Evolutionary conservation across 345 rosid species (phyloP), one percentile per base, ranked within the genome.

Genomic region (Ceriops tagal): DNA sequence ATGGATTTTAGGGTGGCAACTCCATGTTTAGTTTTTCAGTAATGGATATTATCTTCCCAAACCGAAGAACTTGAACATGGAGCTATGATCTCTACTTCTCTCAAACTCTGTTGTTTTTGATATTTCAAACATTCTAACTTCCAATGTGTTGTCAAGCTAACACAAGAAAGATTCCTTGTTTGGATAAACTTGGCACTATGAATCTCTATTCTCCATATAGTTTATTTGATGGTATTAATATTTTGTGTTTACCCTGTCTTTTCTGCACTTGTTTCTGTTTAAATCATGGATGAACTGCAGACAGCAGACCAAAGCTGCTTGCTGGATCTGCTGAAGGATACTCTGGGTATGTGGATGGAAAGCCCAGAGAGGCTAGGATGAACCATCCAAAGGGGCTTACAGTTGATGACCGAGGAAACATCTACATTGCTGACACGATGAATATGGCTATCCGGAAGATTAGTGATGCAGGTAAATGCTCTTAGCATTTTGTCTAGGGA

Each of bases 381-480:
- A 90, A 90, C 78, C 92, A 86, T 72, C 99, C 99, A 0, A 92
- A 92, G 80, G 98, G 96, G 60, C 78, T 92, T 53, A 83, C 99
- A 0, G 91, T 90, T 6, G 99, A 95, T 79, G 93, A 92, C 74
- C 83, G 84, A 79, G 97, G 99, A 68, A 95, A 95, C 74, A 85
- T 92, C 63, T 95, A 95, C 72, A 73, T 95, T 58, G 97, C 99
- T 58, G 99, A 95, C 73, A 83, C 92, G 55, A 66, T 83, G 77
- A 95, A 95, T 57, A 86, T 85, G 89, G 99, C 97, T 64, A 88
- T 95, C 79, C 83, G 97, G 78, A 92, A 92, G 86, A 95, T 95
- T 73, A 85, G 88, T 67, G 96, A 90, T 77, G 77, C 84, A 82
- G 99, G 99, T 87, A 72, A 47, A 56, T 69, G 52, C 60, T 31